Evolutionary conservation across 306 rosid genomes (phyloP).

Genomic region (Fragaria nilgerrensis): DNA sequence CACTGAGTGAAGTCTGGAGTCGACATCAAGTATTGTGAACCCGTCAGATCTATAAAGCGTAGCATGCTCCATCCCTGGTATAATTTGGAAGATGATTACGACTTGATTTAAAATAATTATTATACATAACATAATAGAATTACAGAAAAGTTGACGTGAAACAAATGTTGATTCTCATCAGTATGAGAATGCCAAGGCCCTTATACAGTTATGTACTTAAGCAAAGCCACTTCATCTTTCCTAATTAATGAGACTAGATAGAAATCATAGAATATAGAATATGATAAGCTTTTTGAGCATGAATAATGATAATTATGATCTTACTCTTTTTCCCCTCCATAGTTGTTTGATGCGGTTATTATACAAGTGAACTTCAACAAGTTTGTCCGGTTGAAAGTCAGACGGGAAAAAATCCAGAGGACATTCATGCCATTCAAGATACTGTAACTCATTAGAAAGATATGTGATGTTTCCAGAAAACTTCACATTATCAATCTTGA

Average conservation of each 20-base stretch:
- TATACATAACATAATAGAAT: neutral
- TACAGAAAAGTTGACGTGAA: neutral
- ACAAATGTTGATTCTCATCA: too few species aligned
- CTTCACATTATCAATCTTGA: neutral
- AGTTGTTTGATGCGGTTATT: neutral
- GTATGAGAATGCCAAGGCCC: neutral
- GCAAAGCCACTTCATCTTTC: neutral
- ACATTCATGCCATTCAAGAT: neutral
- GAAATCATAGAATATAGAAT: neutral
- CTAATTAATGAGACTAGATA: neutral
- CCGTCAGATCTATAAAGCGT: neutral
- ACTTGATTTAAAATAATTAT: neutral
- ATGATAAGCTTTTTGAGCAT: neutral
- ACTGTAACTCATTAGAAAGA: neutral
- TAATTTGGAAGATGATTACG: neutral
- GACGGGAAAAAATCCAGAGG: neutral
- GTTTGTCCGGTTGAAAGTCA: neutral
- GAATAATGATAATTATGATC: too few species aligned
- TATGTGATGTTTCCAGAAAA: neutral
- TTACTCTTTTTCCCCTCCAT: too few species aligned
- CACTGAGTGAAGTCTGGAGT: neutral
- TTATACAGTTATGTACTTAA: too few species aligned
- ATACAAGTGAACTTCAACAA: neutral
- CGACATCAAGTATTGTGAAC: neutral
- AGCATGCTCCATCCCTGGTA: neutral